These are phyloP conservation scores for Coemansia sp. DNA, from an alignment of 192 early-diverging fungal genomes.

Conservation along the genomic window DNA sequence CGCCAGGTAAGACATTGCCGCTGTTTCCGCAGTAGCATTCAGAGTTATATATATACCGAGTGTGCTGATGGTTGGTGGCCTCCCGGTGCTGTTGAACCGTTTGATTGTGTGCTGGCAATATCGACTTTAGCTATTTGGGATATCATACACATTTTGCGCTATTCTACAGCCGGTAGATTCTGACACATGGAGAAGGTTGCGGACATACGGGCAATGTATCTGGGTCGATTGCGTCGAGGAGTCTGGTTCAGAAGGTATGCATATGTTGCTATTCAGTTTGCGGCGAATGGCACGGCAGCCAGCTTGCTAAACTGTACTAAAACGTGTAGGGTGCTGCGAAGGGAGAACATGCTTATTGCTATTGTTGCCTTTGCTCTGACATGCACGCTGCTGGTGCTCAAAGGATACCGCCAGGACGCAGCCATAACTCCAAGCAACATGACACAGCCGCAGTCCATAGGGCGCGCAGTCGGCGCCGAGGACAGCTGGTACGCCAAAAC, in stretches of 20 bases:
- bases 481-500: constrained; percentile 3
- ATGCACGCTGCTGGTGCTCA: constrained; percentile 8
- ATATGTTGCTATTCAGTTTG: not conserved
- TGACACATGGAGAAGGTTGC: constrained; percentile 11
- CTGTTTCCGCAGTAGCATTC: too few species aligned
- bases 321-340: constrained; percentile 4
- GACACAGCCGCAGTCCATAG: too few species aligned
- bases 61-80: too few species aligned
- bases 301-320: not conserved
- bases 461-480: not conserved
- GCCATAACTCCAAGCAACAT: too few species aligned
- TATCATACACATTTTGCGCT: not conserved
- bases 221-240: constrained; percentile 6
- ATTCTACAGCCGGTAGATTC: too few species aligned
- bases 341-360: constrained; percentile 6
- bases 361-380: constrained; percentile 2
- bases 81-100: not conserved
- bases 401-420: not conserved
- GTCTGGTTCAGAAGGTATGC: constrained; percentile 18
- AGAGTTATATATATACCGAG: too few species aligned
- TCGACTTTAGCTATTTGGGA: too few species aligned
- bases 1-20: too few species aligned
- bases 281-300: not conserved
- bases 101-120: not conserved
- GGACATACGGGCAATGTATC: constrained; percentile 5